A percentile compares a stretch with the other conserved stretches of the same genome.
Evolutionary conservation across 2,329 filamentous ascomycete genomes (phyloP).

Genomic region (Alternaria burnsii): DNA sequence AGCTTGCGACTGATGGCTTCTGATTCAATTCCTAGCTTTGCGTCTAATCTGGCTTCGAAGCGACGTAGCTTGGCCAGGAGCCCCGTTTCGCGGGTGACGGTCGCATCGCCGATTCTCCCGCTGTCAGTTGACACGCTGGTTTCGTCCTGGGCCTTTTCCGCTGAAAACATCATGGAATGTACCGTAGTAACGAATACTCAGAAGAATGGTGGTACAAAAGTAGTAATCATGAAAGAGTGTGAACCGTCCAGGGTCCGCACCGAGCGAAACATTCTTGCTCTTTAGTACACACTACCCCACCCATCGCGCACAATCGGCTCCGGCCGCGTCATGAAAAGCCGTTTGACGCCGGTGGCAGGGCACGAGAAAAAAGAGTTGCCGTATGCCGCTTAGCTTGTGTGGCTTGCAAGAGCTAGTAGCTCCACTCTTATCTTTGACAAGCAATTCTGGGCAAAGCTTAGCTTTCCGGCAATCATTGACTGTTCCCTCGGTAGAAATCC

Average conservation of each 20-base stretch:
- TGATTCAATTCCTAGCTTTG: constrained; percentile 33
- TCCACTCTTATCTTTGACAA: constrained; percentile 31
- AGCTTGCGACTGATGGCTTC: constrained; percentile 37
- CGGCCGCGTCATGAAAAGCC: constrained; percentile 20
- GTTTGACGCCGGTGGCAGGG: constrained; percentile 10
- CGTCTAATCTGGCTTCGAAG: constrained; percentile 32
- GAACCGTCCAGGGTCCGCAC: not conserved
- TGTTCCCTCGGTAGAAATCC: not conserved
- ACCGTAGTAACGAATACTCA: not conserved
- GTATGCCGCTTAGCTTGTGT: constrained; percentile 18
- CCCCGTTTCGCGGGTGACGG: constrained; percentile 20
- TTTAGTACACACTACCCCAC: constrained; percentile 8
- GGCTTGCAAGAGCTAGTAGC: constrained; percentile 11
- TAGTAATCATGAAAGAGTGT: constrained; percentile 7
- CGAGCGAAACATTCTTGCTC: not conserved
- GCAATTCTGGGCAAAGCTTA: constrained; percentile 27
- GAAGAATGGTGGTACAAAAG: not conserved
- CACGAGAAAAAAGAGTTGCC: constrained; percentile 13
- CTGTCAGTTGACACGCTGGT: constrained; percentile 22
- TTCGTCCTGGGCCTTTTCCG: constrained; percentile 25
- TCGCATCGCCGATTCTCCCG: constrained; percentile 8
- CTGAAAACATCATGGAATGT: not conserved
- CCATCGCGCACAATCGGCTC: constrained; percentile 7
- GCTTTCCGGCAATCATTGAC: not conserved
- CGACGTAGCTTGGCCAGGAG: constrained; percentile 27